Evolutionary conservation across 306 rosid genomes (phyloP), one percentile per base, ranked within the genome.

Genomic region (Pyrus bretschneideri): DNA sequence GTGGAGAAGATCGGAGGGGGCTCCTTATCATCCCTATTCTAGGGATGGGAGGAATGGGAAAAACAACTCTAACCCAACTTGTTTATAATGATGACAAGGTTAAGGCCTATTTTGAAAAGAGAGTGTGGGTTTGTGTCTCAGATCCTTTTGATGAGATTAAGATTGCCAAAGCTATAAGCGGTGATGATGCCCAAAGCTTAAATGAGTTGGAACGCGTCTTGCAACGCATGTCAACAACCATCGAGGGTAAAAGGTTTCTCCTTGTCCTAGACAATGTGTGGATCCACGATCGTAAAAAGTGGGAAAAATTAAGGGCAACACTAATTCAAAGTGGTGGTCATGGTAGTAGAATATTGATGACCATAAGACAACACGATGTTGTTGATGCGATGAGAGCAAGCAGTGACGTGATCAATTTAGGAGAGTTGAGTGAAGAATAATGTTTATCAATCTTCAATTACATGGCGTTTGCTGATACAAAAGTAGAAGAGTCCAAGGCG

Each of bases 101-200:
- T 40, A 9, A 29, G 1, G n/a, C 3, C 4, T 45, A 65, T 49
- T 75, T 75, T 10, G 22, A 64, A 1, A 18, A 11, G 12, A 23
- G 49, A 66, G n/a, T 76, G 11, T 76, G 73, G 73, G 66, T 76
- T 33, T 49, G 79, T 31, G 79, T 76, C 2, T 64, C 72, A 4
- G 52, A 76, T 4, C 59, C 27, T 31, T 73, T 74, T 15, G 21
- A 49, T 1, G 9, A 5, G 9, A 49, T 49, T 49, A 15, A 49
- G 55, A 49, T 49, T 49, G 55, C 55, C 55, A 49, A 49, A 49
- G 21, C 21, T 15, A 49, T 49, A 15, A 0, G 18, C 0, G 21
- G 55, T 49, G 18, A 49, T 49, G 0, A 49, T 0, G 3, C 9
- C 9, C 0, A 0, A 49, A 49, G 0, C 2, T 49, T 21, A 49